Conservation (phyloP, 208 protist species). For the Trypanosoma scelopori region DNA sequence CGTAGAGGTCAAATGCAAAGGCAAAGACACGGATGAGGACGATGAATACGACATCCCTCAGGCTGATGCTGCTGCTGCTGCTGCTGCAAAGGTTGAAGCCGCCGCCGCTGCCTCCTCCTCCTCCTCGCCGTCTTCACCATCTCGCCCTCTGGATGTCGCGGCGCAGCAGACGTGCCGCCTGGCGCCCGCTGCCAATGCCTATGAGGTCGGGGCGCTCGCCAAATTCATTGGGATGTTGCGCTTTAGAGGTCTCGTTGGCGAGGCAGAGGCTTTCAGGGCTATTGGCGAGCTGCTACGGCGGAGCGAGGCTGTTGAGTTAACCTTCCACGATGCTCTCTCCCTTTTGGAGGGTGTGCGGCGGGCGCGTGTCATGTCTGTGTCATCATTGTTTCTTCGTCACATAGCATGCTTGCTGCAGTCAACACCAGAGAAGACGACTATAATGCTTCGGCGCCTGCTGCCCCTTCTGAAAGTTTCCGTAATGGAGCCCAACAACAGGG, state of each 20-base stretch:
- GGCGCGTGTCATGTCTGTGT: not conserved
- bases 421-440: slow-evolving; percentile 19
- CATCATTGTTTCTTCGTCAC: slow-evolving; percentile 11
- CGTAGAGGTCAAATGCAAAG: not conserved
- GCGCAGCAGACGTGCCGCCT: slow-evolving; percentile 19
- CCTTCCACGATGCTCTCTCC: slow-evolving; percentile 19
- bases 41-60: not conserved
- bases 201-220: slow-evolving; percentile 41
- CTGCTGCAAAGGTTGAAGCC: not conserved
- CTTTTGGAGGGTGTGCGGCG: slow-evolving; percentile 22
- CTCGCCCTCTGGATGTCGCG: slow-evolving; percentile 14
- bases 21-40: not conserved
- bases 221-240: slow-evolving; percentile 24
- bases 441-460: slow-evolving; percentile 21
- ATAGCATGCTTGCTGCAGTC: slow-evolving; percentile 12
- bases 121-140: not conserved
- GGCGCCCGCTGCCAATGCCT: slow-evolving; percentile 30
- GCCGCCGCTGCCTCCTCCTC: not conserved
- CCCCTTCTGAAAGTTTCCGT: slow-evolving; percentile 11
- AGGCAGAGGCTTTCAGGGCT: slow-evolving; percentile 5
- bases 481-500: not conserved
- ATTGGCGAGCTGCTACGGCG: slow-evolving; percentile 12
- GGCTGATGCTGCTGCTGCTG: not conserved
- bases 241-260: slow-evolving; percentile 10
- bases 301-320: slow-evolving; percentile 19